Percentiles rank a stretch among this genome's conserved stretches.
Conservation (phyloP, 1,139 yeast species). For the Saccharomyces hybrid region DNA sequence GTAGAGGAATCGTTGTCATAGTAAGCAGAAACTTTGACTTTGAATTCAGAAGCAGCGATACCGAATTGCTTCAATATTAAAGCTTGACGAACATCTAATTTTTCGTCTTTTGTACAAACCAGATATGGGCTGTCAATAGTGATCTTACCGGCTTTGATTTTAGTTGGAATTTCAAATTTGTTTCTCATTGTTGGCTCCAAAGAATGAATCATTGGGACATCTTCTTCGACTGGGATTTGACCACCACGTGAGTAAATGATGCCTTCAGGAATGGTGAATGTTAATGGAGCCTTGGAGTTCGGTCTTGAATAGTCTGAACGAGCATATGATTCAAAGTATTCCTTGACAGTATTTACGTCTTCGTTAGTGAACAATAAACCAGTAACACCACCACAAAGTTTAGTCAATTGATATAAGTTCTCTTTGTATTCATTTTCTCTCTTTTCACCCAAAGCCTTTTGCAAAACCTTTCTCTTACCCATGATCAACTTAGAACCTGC, state of each 20-base stretch:
- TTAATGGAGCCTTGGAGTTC: slow-evolving; percentile 73
- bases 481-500: slow-evolving; percentile 75
- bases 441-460: slow-evolving; percentile 81
- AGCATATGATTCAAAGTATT: slow-evolving; percentile 70
- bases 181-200: slow-evolving; percentile 87
- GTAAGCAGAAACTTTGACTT: slow-evolving; percentile 68
- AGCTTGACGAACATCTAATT: slow-evolving; percentile 84
- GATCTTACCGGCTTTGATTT: slow-evolving; percentile 82
- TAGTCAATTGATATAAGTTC: slow-evolving; percentile 62
- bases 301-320: slow-evolving; percentile 86
- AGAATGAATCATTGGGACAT: slow-evolving; percentile 93
- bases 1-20: slow-evolving; percentile 50
- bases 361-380: slow-evolving; percentile 89
- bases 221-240: slow-evolving; percentile 80
- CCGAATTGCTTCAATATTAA: slow-evolving; percentile 91
- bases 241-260: slow-evolving; percentile 93
- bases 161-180: slow-evolving; percentile 84
- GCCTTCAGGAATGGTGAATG: slow-evolving; percentile 82
- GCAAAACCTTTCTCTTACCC: slow-evolving; percentile 90
- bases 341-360: slow-evolving; percentile 71
- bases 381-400: slow-evolving; percentile 58
- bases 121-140: slow-evolving; percentile 64
- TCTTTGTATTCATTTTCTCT: slow-evolving; percentile 87
- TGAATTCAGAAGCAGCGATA: slow-evolving; percentile 85
- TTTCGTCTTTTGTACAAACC: slow-evolving; percentile 75